Evolutionary conservation across 257 asterid species (phyloP), one percentile per base, ranked within the genome.

Genomic region (Fraxinus pennsylvanica): DNA sequence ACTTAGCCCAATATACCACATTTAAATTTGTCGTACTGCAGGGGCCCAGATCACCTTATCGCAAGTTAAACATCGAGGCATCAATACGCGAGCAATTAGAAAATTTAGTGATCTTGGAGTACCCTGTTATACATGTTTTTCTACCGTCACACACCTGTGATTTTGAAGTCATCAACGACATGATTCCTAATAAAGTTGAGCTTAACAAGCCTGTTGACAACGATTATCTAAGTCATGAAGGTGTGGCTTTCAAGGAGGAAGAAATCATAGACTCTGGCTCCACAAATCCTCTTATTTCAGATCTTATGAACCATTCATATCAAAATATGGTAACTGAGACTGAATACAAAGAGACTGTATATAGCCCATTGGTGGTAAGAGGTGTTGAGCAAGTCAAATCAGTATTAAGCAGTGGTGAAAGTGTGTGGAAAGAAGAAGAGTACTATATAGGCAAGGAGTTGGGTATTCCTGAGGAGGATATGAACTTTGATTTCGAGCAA

Each of bases 51-150:
- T 91, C 96, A 61, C 92, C 94, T 25, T 89, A 47, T 50, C 82
- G 82, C 70, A 89, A 83, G 82, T 76, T 92, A 72, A 79, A 90
- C 84, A 81, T 88, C 45, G 82, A 79, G 9, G 87, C 85, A 33
- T 86, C 98, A 57, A 69, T 95, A 19, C 89, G 96, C 8, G 89
- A 88, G 33, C 98, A 89, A 82, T 73, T 95, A 54, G 91, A 91
- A 14, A 81, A 89, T 78, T 76, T 86, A 72, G 83, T 78, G 70
- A 81, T 95, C 72, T 79, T 93, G 69, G 99, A 95, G 80, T 95
- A 90, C 84, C 99, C 99, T 6, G 88, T 91, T 27, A 85, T 95
- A 84, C 90, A 89, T 67, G 91, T 93, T 80, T 90, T 84, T 70
- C 86, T 93, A 78, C 99, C 98, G 52, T 88, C 98, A 1, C 94